A percentile compares a stretch with the other conserved stretches of the same genome.
phyloP scores from a whole-genome alignment of 768 basidiomycete species.

The Boletus pseudopeckii region DNA sequence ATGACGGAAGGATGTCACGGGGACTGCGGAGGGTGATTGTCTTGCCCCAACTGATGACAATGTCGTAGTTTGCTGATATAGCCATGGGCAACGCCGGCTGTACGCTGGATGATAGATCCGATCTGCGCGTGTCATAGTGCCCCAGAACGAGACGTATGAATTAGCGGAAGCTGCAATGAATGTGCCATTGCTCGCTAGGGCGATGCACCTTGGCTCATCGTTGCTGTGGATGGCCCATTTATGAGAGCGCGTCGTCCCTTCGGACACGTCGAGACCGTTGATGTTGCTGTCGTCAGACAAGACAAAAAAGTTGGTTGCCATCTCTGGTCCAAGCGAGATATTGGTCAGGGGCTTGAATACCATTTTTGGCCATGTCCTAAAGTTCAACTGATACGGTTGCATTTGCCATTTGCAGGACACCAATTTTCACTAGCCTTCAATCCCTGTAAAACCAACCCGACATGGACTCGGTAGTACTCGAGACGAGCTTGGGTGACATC shows the following conservation, averaged over 20 bases:
- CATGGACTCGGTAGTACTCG: slow-evolving; percentile 60
- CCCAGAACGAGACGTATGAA: not conserved
- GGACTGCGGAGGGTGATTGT: not conserved
- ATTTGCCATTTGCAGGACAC: not conserved
- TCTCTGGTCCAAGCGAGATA: not conserved
- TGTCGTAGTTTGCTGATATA: not conserved
- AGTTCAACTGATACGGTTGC: not conserved
- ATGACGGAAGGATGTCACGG: not conserved
- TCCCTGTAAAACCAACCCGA: not conserved
- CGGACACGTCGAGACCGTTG: not conserved
- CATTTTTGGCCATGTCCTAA: not conserved
- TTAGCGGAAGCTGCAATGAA: too few species aligned
- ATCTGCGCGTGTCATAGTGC: not conserved
- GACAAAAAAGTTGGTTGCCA: not conserved
- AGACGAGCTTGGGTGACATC: slow-evolving; percentile 83
- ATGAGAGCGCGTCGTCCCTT: too few species aligned
- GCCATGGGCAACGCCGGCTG: not conserved
- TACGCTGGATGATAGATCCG: not conserved
- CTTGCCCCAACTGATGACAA: not conserved
- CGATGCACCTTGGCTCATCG: too few species aligned
- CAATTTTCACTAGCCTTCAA: not conserved
- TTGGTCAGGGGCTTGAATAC: not conserved
- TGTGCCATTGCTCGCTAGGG: too few species aligned
- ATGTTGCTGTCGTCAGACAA: not conserved
- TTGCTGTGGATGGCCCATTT: too few species aligned